Evolutionary conservation across 768 basidiomycete genomes (phyloP).

Genomic region (Terana coerulea): DNA sequence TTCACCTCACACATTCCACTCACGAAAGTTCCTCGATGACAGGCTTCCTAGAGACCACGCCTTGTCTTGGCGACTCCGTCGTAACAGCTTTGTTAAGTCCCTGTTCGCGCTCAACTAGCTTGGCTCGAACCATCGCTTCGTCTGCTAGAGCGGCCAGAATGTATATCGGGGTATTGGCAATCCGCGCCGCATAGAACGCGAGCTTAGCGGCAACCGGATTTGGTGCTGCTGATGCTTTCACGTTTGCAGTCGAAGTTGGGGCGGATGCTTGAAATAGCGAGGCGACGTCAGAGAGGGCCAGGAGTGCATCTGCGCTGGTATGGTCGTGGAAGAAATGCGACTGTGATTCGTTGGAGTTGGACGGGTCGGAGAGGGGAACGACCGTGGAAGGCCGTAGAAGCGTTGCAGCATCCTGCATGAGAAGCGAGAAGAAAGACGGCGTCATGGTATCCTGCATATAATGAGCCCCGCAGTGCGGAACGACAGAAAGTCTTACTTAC

Average conservation of each 20-base stretch:
- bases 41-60: not conserved
- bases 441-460: slow-evolving; percentile 28
- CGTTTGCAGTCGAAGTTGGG: slow-evolving; percentile 11
- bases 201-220: slow-evolving; percentile 52
- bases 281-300: slow-evolving; percentile 54
- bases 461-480: not conserved
- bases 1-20: no score
- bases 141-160: slow-evolving; percentile 39
- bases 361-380: slow-evolving; percentile 13
- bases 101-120: slow-evolving; percentile 24
- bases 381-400: slow-evolving; percentile 48
- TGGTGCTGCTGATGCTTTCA: slow-evolving; percentile 7
- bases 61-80: not conserved
- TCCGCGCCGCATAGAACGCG: slow-evolving; percentile 64
- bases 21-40: slow-evolving; percentile 1
- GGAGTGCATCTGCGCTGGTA: slow-evolving; percentile 38
- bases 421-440: slow-evolving; percentile 42
- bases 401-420: slow-evolving; percentile 51
- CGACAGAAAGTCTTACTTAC: slow-evolving; percentile 31
- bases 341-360: not conserved
- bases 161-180: slow-evolving; percentile 43
- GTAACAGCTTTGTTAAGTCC: not conserved
- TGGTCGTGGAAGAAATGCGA: slow-evolving; percentile 26
- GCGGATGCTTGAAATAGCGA: slow-evolving; percentile 33
- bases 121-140: slow-evolving; percentile 33